These are phyloP conservation scores for Colletotrichum sp. DNA, from an alignment of 2,329 filamentous ascomycete species.

Conservation along the genomic window DNA sequence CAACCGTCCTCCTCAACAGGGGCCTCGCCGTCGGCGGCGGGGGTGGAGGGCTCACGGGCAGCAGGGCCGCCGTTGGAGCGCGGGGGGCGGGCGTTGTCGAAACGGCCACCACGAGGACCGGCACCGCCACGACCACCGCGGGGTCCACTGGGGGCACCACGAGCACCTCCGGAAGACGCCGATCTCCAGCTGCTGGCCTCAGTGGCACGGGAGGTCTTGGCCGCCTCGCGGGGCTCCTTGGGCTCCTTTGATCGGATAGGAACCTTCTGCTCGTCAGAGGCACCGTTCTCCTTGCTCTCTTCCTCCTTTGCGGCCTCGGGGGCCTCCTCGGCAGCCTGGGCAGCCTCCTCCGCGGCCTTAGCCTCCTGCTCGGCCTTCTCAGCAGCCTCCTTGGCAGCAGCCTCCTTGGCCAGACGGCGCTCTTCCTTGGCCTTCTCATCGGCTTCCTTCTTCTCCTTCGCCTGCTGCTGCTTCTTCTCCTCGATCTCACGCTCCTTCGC, in stretches of 20 bases:
- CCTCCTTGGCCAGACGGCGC: slow-evolving; percentile 67
- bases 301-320: slow-evolving; percentile 31
- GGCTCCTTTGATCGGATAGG: slow-evolving; percentile 42
- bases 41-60: slow-evolving; percentile 39
- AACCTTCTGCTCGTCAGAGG: slow-evolving; percentile 53
- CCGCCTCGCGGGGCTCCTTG: slow-evolving; percentile 47
- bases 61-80: slow-evolving; percentile 54
- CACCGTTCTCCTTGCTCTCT: slow-evolving; percentile 33
- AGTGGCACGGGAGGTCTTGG: slow-evolving; percentile 57
- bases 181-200: slow-evolving; percentile 68
- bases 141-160: slow-evolving; percentile 47
- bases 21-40: slow-evolving; percentile 31
- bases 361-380: slow-evolving; percentile 47
- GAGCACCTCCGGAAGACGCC: slow-evolving; percentile 52
- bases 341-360: slow-evolving; percentile 28
- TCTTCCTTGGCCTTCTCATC: slow-evolving; percentile 88
- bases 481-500: slow-evolving; percentile 88
- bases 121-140: slow-evolving; percentile 42
- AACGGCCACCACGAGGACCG: slow-evolving; percentile 47
- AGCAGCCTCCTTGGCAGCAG: slow-evolving; percentile 63
- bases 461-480: slow-evolving; percentile 77
- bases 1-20: slow-evolving; percentile 65
- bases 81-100: slow-evolving; percentile 49
- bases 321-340: slow-evolving; percentile 35
- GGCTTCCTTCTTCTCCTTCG: slow-evolving; percentile 84